phyloP scores from a whole-genome alignment of 257 asterid species.

The Solanum virginianum region DNA sequence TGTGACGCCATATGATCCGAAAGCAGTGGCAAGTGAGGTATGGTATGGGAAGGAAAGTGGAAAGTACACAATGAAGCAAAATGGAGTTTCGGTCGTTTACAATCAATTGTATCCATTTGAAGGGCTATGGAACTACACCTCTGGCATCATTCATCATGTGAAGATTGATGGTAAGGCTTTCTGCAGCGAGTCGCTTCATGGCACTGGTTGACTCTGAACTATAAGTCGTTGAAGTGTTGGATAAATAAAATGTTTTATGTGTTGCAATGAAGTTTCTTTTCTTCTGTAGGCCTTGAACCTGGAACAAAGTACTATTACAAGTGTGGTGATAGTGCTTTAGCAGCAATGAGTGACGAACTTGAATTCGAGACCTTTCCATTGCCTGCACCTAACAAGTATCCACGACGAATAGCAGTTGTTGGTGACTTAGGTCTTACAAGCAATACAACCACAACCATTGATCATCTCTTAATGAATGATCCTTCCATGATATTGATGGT shows the following conservation, averaged over 20 bases:
- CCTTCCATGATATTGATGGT: conserved; percentile 61
- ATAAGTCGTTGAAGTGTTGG: background rate
- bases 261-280: background rate
- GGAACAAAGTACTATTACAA: conserved; percentile 60
- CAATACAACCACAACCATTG: conserved; percentile 64
- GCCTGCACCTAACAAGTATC: conserved; percentile 47
- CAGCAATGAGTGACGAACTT: conserved; percentile 57
- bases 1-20: conserved; percentile 58
- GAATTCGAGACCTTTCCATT: conserved; percentile 49
- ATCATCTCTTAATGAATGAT: conserved; percentile 51
- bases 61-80: conserved; percentile 19
- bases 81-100: conserved; percentile 53
- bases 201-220: background rate
- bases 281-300: conserved; percentile 52
- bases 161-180: conserved; percentile 47
- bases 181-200: background rate
- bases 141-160: conserved; percentile 78
- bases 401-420: conserved; percentile 53
- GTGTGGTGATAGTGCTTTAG: conserved; percentile 71
- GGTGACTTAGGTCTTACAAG: conserved; percentile 84
- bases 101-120: conserved; percentile 71
- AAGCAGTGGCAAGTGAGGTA: conserved; percentile 59
- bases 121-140: conserved; percentile 79
- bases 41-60: conserved; percentile 67
- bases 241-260: background rate